Conservation (phyloP, 768 basidiomycete genomes). For the Russula ochroleuca region DNA sequence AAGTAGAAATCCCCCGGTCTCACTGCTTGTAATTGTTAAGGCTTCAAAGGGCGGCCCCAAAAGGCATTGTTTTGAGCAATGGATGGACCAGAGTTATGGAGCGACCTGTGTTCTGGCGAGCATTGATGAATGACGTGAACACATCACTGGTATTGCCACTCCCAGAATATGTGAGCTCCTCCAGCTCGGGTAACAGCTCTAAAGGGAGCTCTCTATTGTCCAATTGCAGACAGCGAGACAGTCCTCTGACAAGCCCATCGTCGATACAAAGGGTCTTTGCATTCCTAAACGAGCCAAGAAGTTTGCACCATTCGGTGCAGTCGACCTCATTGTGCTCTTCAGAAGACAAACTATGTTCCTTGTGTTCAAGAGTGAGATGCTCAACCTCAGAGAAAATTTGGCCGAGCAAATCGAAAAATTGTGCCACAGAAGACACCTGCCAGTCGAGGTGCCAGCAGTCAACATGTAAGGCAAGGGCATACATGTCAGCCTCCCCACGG, state of each 20-base stretch:
- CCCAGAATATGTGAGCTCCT: neutral
- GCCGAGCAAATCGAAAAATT: neutral
- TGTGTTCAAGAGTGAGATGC: neutral
- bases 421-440: neutral
- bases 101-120: neutral
- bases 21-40: too few relatives aligned
- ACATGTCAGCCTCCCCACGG: neutral
- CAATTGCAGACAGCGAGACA: neutral
- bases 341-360: fast-evolving
- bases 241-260: neutral
- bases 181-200: neutral
- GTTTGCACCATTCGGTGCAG: neutral
- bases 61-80: too few relatives aligned
- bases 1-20: too few relatives aligned
- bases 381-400: neutral
- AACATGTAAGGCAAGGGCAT: neutral
- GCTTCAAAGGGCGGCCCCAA: too few relatives aligned
- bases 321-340: neutral
- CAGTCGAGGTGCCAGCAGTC: neutral
- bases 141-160: neutral
- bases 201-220: neutral
- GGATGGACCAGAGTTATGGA: neutral
- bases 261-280: neutral
- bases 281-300: neutral
- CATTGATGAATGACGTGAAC: neutral